Base-by-base conservation (phyloP, 305 asterid species). In the Rubia occidens region DNA sequence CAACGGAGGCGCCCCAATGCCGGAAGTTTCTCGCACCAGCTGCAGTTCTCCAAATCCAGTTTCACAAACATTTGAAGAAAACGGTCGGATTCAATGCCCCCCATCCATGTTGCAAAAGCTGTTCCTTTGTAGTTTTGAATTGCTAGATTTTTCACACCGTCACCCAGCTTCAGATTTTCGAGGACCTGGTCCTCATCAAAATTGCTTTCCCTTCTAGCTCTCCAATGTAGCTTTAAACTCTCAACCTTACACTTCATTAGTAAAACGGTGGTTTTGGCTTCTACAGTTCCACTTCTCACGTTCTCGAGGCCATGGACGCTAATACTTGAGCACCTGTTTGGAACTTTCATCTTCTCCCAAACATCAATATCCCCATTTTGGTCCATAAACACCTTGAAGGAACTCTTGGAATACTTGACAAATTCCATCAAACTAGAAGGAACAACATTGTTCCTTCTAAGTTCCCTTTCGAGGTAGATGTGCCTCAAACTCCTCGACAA, bases 51-150 rank as follows among this genome's bases (percentile, higher is more conserved):
- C 13, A 60, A 39, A 3, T 29, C 44, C 20, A 71, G 24, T 51
- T 54, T 54, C 66, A 55, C 47, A 54, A 72, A 8, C 43, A 14
- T 71, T 14, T 45, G 51, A 5, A 63, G 64, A 54, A n/a, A 55
- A 18, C 60, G 14, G 45, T 17, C 14, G 6, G 45, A 35, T 11
- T 20, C 43, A 18, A 32, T 21, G 11, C 11, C 26, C 53, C 53
- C 11, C 40, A 64, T 58, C 72, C 77, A 67, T n/a, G 72, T 58
- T 40, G 72, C 68, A 66, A 73, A 73, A 7, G 45, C 51, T 20
- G 17, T n/a, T 35, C 68, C 68, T 47, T 45, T 59, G 43, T 59
- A 73, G 60, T 51, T 44, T 24, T 59, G 47, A 0, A 67, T 66
- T 13, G 61, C 39, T 47, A 67, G 61, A 60, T 51, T 18, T 53